A percentile compares a stretch with the other conserved stretches of the same genome.
Evolutionary conservation across 2,329 filamentous ascomycete species (phyloP).

Genomic region (Magnaporthiopsis rhizophila): DNA sequence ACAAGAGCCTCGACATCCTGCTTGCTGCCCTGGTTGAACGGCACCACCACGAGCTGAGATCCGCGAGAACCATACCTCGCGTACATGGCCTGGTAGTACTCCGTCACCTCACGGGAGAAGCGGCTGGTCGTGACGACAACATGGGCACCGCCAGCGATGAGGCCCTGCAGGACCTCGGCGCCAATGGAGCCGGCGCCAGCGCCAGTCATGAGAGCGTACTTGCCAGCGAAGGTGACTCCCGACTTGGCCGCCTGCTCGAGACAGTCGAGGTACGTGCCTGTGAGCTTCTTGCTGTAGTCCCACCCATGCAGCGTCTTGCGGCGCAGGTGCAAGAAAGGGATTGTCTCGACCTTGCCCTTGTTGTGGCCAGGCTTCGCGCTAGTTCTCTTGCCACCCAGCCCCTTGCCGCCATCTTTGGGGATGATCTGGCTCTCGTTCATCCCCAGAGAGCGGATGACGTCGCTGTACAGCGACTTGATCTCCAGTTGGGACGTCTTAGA

Average conservation of each 20-base stretch:
- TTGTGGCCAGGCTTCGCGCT: constrained; percentile 41
- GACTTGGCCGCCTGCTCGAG: constrained; percentile 80
- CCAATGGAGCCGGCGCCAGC: constrained; percentile 96
- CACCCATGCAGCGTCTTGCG: constrained; percentile 88
- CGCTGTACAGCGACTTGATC: constrained; percentile 90
- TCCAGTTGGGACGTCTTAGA: constrained; percentile 94
- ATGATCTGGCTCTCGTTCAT: constrained; percentile 99
- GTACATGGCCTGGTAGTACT: constrained; percentile 99
- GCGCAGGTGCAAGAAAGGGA: constrained; percentile 96
- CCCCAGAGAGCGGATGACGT: constrained; percentile 84
- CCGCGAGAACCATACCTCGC: constrained; percentile 86
- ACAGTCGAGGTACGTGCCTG: constrained; percentile 84
- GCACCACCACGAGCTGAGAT: constrained; percentile 94
- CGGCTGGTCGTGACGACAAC: constrained; percentile 94
- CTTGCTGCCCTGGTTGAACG: constrained; percentile 98
- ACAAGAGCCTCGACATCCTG: constrained; percentile 92
- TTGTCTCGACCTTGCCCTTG: constrained; percentile 94
- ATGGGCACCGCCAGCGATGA: constrained; percentile 94
- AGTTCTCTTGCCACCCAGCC: constrained; percentile 41
- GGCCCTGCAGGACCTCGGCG: constrained; percentile 88
- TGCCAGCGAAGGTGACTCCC: constrained; percentile 87
- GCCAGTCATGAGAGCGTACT: constrained; percentile 96
- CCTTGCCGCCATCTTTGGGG: constrained; percentile 75
- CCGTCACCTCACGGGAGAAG: constrained; percentile 94
- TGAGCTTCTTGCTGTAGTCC: constrained; percentile 99